phyloP scores from a whole-genome alignment of 2,329 filamentous ascomycete genomes.

The Pseudogymnoascus pannorum region DNA sequence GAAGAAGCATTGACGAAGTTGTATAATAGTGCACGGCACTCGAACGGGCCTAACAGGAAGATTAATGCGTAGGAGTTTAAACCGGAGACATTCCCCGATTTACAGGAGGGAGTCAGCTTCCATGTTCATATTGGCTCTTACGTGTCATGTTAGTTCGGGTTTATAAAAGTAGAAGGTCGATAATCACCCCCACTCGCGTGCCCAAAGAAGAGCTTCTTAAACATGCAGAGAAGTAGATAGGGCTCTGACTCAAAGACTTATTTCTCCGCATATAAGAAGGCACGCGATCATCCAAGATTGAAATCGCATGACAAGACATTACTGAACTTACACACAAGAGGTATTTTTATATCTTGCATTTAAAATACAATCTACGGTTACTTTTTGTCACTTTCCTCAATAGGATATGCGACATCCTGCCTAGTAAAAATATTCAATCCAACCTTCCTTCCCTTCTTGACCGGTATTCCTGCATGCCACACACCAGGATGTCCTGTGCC shows the following conservation, averaged over 20 bases:
- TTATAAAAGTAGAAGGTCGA: no score
- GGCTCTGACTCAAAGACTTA: no score
- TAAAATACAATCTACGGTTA: background rate
- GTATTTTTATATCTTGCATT: background rate
- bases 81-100: background rate
- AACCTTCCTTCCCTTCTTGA: slow-evolving; percentile 47
- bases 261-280: background rate
- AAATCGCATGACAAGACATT: background rate
- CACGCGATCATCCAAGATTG: background rate
- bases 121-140: background rate
- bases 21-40: background rate
- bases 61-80: background rate
- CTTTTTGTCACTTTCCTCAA: background rate
- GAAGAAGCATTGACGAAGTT: background rate
- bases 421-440: slow-evolving; percentile 49
- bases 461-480: slow-evolving; percentile 54
- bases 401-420: background rate
- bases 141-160: background rate
- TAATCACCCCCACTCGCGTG: no score
- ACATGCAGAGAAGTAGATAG: no score
- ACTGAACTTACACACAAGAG: background rate
- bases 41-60: background rate
- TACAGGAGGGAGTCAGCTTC: background rate
- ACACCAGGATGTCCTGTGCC: slow-evolving; percentile 50
- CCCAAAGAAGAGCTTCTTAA: no score